These are phyloP conservation scores for Fusarium tupiense DNA, from an alignment of 2,329 filamentous ascomycete species.

Conservation along the genomic window DNA sequence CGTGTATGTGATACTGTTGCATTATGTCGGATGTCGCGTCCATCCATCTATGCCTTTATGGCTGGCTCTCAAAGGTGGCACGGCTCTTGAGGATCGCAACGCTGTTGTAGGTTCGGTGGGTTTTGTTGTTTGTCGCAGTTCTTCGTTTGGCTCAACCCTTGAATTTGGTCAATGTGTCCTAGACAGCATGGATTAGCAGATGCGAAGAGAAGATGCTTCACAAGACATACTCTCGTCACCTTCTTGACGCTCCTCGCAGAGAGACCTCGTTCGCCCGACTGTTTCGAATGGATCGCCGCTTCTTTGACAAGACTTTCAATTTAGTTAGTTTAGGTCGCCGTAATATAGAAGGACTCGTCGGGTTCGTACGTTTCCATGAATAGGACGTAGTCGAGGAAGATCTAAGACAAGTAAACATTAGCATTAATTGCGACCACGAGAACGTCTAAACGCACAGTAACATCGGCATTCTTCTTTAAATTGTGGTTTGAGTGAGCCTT, in stretches of 20 bases:
- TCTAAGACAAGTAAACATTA: constrained; percentile 60
- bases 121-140: neutral
- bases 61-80: constrained; percentile 1
- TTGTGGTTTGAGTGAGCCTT: constrained; percentile 87
- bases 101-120: neutral
- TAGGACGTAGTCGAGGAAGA: constrained; percentile 84
- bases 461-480: constrained; percentile 86
- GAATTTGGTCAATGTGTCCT: constrained; percentile 75
- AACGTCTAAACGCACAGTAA: constrained; percentile 67
- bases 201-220: neutral
- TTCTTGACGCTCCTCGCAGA: constrained; percentile 81
- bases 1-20: neutral
- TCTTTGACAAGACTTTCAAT: constrained; percentile 76
- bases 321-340: neutral
- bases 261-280: constrained; percentile 76
- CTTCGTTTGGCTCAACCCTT: constrained; percentile 62
- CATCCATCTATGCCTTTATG: neutral
- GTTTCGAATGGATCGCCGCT: constrained; percentile 79
- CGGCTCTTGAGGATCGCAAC: neutral
- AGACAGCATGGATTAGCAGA: constrained; percentile 17
- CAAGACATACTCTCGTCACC: constrained; percentile 73
- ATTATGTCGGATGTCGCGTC: neutral
- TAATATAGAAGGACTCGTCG: neutral
- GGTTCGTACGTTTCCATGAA: constrained; percentile 74
- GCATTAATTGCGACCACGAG: constrained; percentile 26